phyloP scores from a whole-genome alignment of 306 rosid genomes.

The Lathyrus sativus region DNA sequence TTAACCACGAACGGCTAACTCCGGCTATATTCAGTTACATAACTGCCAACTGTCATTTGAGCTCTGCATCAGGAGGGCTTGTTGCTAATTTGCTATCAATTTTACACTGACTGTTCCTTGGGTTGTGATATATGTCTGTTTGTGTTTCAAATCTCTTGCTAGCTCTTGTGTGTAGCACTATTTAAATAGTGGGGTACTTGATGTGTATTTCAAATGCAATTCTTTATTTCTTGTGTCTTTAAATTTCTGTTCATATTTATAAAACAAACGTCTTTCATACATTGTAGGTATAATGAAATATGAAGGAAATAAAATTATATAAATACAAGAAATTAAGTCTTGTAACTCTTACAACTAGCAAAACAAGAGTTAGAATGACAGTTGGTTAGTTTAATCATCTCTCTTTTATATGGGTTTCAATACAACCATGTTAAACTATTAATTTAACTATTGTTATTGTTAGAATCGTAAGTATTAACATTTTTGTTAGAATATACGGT shows the following conservation, averaged over 20 bases:
- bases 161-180: not conserved
- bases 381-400: too few species aligned
- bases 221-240: not conserved
- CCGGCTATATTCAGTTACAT: not conserved
- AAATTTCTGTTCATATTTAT: not conserved
- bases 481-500: too few species aligned
- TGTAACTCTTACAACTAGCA: too few species aligned
- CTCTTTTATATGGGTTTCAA: too few species aligned
- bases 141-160: not conserved
- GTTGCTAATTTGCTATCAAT: not conserved
- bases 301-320: too few species aligned
- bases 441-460: too few species aligned
- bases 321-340: too few species aligned
- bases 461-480: too few species aligned
- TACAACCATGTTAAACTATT: too few species aligned
- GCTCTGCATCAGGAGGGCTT: not conserved
- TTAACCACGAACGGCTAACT: not conserved
- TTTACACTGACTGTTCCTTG: not conserved
- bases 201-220: not conserved
- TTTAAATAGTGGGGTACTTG: not conserved
- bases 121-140: not conserved
- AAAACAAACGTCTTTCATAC: not conserved
- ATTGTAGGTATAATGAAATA: too few species aligned
- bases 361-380: too few species aligned
- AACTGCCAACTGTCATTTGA: not conserved